Conservation (phyloP, 1,284 basidiomycete genomes). For the Coniferiporia weirii region DNA sequence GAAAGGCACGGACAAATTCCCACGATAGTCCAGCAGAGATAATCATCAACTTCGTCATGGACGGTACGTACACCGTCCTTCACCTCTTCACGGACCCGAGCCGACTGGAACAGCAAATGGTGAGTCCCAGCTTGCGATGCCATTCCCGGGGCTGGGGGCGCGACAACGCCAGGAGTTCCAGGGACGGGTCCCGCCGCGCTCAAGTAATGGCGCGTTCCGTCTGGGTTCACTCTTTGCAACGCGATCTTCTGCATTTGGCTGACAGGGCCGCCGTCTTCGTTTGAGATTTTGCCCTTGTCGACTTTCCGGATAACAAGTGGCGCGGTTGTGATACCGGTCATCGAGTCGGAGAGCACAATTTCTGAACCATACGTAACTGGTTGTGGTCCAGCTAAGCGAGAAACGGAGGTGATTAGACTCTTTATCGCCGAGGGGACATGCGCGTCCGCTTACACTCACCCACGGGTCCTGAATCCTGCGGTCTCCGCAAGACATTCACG, state of each 20-base stretch:
- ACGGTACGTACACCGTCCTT: slow-evolving; percentile 66
- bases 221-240: slow-evolving; percentile 75
- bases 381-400: slow-evolving; percentile 52
- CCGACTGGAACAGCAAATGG: slow-evolving; percentile 70
- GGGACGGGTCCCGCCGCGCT: slow-evolving; percentile 80
- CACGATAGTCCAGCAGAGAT: slow-evolving; percentile 93
- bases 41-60: slow-evolving; percentile 88
- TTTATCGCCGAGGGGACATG: slow-evolving; percentile 24
- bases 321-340: slow-evolving; percentile 81
- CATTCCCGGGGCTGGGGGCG: slow-evolving; percentile 60
- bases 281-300: slow-evolving; percentile 80
- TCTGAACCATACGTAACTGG: slow-evolving; percentile 91
- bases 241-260: slow-evolving; percentile 97
- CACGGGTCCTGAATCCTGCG: slow-evolving; percentile 50
- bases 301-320: slow-evolving; percentile 88
- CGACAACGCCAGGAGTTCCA: slow-evolving; percentile 59
- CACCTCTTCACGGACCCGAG: slow-evolving; percentile 67
- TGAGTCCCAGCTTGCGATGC: slow-evolving; percentile 74
- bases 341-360: slow-evolving; percentile 78
- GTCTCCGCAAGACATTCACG: slow-evolving; percentile 73
- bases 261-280: slow-evolving; percentile 84
- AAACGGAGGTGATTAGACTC: slow-evolving; percentile 35
- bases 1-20: slow-evolving; percentile 73
- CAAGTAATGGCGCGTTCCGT: slow-evolving; percentile 75
- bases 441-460: slow-evolving; percentile 54